Base-by-base conservation (phyloP, 2,329 filamentous ascomycete species). In the Cadophora sp. region DNA sequence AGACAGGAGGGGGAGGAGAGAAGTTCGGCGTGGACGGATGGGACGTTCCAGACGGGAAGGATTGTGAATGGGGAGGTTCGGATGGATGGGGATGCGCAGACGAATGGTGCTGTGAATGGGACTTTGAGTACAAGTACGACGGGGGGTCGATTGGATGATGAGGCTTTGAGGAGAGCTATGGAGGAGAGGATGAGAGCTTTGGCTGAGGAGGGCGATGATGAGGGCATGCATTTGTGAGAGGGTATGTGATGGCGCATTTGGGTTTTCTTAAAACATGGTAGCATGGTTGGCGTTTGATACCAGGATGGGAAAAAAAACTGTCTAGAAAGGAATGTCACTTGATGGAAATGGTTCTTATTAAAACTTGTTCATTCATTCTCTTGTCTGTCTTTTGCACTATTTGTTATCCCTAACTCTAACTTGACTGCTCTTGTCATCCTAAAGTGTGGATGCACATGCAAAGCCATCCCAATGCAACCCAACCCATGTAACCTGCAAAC, bases 171-270 rank as follows among this genome's bases (percentile, higher is more conserved):
- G 65, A 78, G 82, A 68, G 81, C 82, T 60, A 74, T 91, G 67
- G 83, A 87, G 72, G 84, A 84, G 71, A 84, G 84, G 62, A 80
- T 90, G 78, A 80, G 81, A 56, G 73, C 79, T 7, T 74, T 83
- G 27, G 80, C 75, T 14, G 77, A 78, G 4, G 81, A 82, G 2
- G 81, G 81, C 7, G 81, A 81, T 24, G 82, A 83, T 14, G 83
- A 88, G 22, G 89, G 89, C 1, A 81, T 91, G 81, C 87, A 91
- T 79, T 78, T 91, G 55, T 91, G 76, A 82, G 24, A 50, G 30
- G 24, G 33, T 51, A n/a, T 39, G 27, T 47, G 20, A 51, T 22
- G 47, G 59, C 36, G 43, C 27, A 48, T 6, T 30, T 14, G 41
- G 48, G 18, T 11, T 30, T 20, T 20, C 53, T 41, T 33, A 33